Conservation (phyloP, 768 basidiomycete species). For the Lactarius trivialis region DNA sequence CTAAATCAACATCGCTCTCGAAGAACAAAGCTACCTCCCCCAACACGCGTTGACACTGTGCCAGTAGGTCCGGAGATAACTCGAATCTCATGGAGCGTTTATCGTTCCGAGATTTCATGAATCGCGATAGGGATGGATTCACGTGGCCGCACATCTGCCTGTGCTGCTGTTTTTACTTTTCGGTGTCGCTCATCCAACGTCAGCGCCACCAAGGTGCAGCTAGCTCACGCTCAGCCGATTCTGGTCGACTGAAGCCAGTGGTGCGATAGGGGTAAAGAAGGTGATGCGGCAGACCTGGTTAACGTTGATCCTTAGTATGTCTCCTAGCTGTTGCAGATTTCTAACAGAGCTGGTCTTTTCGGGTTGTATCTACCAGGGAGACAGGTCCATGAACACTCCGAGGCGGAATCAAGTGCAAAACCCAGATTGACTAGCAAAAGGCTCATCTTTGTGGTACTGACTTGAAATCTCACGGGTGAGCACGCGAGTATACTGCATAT, state of each 20-base stretch:
- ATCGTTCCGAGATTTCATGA: too few relatives aligned
- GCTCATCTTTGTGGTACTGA: not conserved
- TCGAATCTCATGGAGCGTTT: too few relatives aligned
- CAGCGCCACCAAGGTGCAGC: not conserved
- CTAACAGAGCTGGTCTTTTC: not conserved
- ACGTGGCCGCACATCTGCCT: too few relatives aligned
- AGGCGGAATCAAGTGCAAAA: not conserved
- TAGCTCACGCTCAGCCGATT: not conserved
- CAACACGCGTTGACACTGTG: too few relatives aligned
- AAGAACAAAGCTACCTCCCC: too few relatives aligned
- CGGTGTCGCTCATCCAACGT: not conserved
- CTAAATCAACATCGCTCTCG: too few relatives aligned
- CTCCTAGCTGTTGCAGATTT: not conserved
- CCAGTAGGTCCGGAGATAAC: too few relatives aligned
- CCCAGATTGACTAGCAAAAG: not conserved
- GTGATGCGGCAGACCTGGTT: not conserved
- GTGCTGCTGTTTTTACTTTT: not conserved
- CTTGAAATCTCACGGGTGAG: not conserved
- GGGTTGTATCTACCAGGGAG: not conserved
- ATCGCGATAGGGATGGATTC: too few relatives aligned
- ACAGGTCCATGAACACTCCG: not conserved
- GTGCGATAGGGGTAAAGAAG: not conserved
- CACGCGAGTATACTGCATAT: too few relatives aligned
- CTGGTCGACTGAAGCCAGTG: not conserved
- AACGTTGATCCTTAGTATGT: too few relatives aligned